Evolutionary conservation across 345 rosid genomes (phyloP).

Genomic region (Rhodamnia argentea): DNA sequence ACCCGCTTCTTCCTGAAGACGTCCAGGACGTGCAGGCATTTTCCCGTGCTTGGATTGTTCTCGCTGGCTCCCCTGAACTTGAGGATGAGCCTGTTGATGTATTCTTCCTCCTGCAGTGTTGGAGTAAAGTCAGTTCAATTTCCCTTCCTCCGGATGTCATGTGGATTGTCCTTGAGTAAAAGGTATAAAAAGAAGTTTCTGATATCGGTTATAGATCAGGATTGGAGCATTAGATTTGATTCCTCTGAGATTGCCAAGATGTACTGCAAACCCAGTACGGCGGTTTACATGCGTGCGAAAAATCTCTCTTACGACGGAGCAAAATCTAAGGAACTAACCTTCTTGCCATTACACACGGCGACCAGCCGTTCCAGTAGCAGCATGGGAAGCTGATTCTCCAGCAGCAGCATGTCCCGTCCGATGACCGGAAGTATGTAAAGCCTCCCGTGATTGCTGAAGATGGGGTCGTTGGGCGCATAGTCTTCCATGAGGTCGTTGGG

Average conservation of each 20-base stretch:
- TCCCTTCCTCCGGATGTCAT: no score
- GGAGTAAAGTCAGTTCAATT: no score
- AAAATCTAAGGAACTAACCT: neutral
- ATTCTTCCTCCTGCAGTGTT: neutral
- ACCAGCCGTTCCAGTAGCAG: slow-evolving; percentile 18
- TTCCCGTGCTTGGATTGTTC: slow-evolving; percentile 1
- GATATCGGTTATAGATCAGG: no score
- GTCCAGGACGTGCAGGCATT: slow-evolving; percentile 36
- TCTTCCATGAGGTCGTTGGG: slow-evolving; percentile 22
- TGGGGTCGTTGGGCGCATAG: slow-evolving; percentile 23
- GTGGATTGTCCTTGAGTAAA: no score
- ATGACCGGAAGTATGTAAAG: slow-evolving; percentile 26
- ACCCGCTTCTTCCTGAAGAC: slow-evolving; percentile 19
- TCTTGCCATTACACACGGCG: slow-evolving; percentile 5
- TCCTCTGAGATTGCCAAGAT: no score
- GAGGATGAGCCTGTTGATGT: neutral
- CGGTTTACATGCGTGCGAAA: neutral
- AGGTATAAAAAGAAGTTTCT: no score
- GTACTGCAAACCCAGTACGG: neutral
- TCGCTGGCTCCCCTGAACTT: neutral
- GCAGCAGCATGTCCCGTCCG: slow-evolving; percentile 39
- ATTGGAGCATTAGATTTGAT: no score
- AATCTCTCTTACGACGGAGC: neutral
- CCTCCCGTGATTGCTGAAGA: slow-evolving; percentile 36
- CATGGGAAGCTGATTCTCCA: slow-evolving; percentile 45